Evolutionary conservation across 148 eudicot species (phyloP), one percentile per base, ranked within the genome.

Genomic region (Cornus kousa): DNA sequence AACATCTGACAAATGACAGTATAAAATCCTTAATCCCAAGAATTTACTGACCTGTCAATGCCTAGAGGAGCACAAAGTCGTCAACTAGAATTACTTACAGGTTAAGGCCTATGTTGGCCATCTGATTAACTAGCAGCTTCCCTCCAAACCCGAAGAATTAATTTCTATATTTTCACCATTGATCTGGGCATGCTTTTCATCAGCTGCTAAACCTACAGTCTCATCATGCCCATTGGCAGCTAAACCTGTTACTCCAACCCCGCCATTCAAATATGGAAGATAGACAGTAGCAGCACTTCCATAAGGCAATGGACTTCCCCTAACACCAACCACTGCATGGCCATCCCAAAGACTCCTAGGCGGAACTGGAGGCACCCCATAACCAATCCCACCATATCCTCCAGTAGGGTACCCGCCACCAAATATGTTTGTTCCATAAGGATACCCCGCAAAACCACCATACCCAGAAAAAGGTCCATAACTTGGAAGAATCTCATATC

Each of bases 361-460:
- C 70, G 10, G 7, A 43, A 43, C 48, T 7, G 87, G 65, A 14
- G 90, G 76, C 76, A 87, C 68, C 68, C 90, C 90, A 83, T 90
- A 94, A 64, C 93, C 87, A 80, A 80, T 39, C 22, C 88, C 79
- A 28, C 81, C 82, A 80, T 83, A 88, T 28, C 85, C 90, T 14
- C 88, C 83, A 66, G 78, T 71, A 35, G 89, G 88, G 64, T 79
- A 87, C 57, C 80, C 85, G 48, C 81, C 86, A 66, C 89, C 87
- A 76, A 80, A 90, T n/a, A 78, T 67, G 33, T 81, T 86, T 28
- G 77, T 67, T 2, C 84, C 87, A 79, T 89, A 91, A 66, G 89
- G 86, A 81, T 86, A 91, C 40, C 89, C 87, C 4, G 74, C n/a
- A 67, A 78, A 53, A 71, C 83, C 91, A 37, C 90, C 89, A 79